Base-by-base conservation (phyloP, 179 eudicot genomes). In the Silene coronaria region DNA sequence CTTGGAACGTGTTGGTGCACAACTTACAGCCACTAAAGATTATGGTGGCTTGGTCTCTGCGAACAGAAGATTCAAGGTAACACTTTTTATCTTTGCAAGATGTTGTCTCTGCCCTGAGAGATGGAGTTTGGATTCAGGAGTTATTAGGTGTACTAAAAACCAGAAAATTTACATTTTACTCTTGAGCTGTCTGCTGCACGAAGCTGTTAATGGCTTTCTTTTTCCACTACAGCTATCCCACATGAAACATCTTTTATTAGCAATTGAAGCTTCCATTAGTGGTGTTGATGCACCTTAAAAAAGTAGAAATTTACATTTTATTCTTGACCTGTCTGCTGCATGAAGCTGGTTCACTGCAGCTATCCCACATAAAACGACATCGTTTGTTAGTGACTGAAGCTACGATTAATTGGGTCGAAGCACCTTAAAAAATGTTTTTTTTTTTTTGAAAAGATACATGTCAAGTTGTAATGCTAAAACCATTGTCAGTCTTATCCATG, bases 41-140 rank as follows among this genome's bases (percentile, higher is more conserved):
- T 70, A 80, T 80, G 77, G 59, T 62, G 80, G 80, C 75, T 22
- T 80, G 62, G 74, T 73, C 27, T 79, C 89, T 63, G 62, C 67
- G 63, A 79, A 75, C 74, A 71, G 80, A 21, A 81, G 75, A 78
- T 81, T 77, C 71, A 84, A 88, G 99, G 99, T 95, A 88, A 68
- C 38, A 28, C 12, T 58, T 28, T 57, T 16, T 62, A 38, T 70
- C 51, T n/a, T 12, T 57, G 76, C 19, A 32, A 32, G 32, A 21
- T 12, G 45, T 23, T 10, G 63, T 42, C 6, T 12, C 48, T 71
- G 16, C 6, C 51, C 60, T 71, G 55, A n/a, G 66, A 42, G 28
- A 58, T 19, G 46, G 64, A 13, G 28, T 14, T 19, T 38, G 48
- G 51, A 14, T n/a, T 55, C 30, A 14, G 36, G 23, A 26, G 67